phyloP scores from a whole-genome alignment of 164 flowering plant species.

The Piper longum region DNA sequence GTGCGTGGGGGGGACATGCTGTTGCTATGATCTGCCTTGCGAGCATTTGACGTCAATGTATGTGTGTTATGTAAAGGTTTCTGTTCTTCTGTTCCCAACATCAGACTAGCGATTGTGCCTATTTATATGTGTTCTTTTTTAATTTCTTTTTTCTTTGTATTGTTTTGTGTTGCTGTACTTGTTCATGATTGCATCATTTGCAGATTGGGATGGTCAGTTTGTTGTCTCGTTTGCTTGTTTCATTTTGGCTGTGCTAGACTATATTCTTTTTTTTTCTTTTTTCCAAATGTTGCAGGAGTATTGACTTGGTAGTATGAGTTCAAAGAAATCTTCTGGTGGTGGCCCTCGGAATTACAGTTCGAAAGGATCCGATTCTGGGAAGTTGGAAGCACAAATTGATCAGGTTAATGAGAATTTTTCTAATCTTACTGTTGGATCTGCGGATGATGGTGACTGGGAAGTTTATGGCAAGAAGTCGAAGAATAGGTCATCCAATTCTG shows the following conservation, averaged over 20 bases:
- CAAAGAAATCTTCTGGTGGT: conserved; percentile 8
- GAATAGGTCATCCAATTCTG: conserved; percentile 31
- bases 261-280: neutral
- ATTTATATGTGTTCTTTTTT: too few relatives aligned
- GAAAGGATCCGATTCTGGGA: conserved; percentile 3
- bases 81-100: too few relatives aligned
- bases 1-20: too few relatives aligned
- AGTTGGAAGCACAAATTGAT: conserved; percentile 5
- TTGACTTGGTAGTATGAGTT: conserved; percentile 7
- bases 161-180: too few relatives aligned
- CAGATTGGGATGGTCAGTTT: neutral
- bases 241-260: neutral
- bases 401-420: conserved; percentile 7
- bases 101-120: too few relatives aligned
- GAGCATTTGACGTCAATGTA: too few relatives aligned
- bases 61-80: too few relatives aligned
- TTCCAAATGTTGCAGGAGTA: conserved; percentile 1
- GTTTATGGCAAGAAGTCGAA: conserved; percentile 38
- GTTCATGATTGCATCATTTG: too few relatives aligned
- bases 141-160: too few relatives aligned
- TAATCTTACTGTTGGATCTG: conserved; percentile 21
- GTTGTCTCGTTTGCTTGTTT: neutral
- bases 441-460: conserved; percentile 53
- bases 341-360: conserved; percentile 5
- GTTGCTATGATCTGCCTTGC: too few relatives aligned